Evolutionary conservation across 1,284 basidiomycete genomes (phyloP), one percentile per base, ranked within the genome.

Genomic region (Ustilago hordei): DNA sequence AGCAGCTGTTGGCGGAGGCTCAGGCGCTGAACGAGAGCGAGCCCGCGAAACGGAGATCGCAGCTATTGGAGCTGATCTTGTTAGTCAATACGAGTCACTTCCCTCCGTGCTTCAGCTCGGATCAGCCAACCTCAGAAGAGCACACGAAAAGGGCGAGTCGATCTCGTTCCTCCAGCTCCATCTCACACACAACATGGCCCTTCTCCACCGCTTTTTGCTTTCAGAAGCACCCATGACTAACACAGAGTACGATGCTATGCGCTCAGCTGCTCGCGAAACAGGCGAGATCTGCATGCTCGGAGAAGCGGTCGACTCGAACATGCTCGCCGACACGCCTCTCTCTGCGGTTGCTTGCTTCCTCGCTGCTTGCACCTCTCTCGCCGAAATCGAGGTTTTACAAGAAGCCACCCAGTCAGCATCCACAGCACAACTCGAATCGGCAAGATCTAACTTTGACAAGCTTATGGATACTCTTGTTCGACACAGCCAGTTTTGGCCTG

Each of bases 81-180:
- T 73, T 8, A 67, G 58, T 2, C 66, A 72, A 39, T 77, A 77
- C 54, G 60, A 73, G 6, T 66, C 70, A 23, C 58, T 77, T 17
- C 69, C 69, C n/a, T 15, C 75, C 1, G 60, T 55, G 1, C 69
- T 77, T 12, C 65, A 62, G 23, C 64, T 77, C 4, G 48, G 53
- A 35, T 11, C 59, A 2, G 57, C 56, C 48, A 77, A 77, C 32
- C 52, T 77, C 8, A 12, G 52, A n/a, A 38, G 63, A 6, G 60
- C 70, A 0, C 66, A 64, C 7, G 70, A 69, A 9, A 57, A 34
- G 31, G 63, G 66, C 54, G 64, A 73, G n/a, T 28, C 64, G 23
- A 56, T 72, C 15, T 69, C 67, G 8, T 77, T 69, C 34, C 55
- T 72, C 2, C 75, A 77, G 23, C 60, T 77, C 9, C 75, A 77